Base-by-base conservation (phyloP, 164 flowering plant species). In the Vitis riparia region DNA sequence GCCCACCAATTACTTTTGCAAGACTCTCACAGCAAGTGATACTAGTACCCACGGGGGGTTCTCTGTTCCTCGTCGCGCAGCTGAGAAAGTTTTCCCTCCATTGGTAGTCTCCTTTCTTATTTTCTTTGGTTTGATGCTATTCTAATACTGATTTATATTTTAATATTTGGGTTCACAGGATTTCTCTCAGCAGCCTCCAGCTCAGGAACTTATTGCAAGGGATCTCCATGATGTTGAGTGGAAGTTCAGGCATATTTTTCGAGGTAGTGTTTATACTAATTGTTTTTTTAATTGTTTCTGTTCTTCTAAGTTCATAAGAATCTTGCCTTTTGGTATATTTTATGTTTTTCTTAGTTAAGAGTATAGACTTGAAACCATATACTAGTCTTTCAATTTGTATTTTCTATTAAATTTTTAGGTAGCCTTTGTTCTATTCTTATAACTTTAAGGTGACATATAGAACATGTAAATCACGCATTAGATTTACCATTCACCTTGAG, bases 21-120 rank as follows among this genome's bases (percentile, higher is more conserved):
- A 92, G 87, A 90, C 95, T 11, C 70, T 91, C 69, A 91, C 97
- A 9, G 97, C 97, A 29, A 91, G 97, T 77, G 97, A 91, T 71
- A 91, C 97, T 13, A 91, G 97, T 70, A 91, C 97, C 1, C 97
- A 92, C 81, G 97, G 97, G 58, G 97, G 96, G 8, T 92, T 92
- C 73, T 92, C 97, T 76, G 97, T 92, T 74, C 97, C 97, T 65
- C 93, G 97, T 57, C 90, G 97, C 50, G 97, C 97, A 19, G 97
- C 97, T 27, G 97, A 92, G 71, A 92, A 92, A 87, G 97, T 92
- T 55, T 92, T 92, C 51, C 94, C 97, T 66, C 96, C 96, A 11
- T 71, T 92, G 89, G 97, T 90, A 83, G 30, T 76, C 50, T 52
- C 67, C 32, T 53, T 55, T 51, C 55, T 62, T 53, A 11, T 17